Conservation (phyloP, 2,329 filamentous ascomycete genomes). For the Capronia epimyces region DNA sequence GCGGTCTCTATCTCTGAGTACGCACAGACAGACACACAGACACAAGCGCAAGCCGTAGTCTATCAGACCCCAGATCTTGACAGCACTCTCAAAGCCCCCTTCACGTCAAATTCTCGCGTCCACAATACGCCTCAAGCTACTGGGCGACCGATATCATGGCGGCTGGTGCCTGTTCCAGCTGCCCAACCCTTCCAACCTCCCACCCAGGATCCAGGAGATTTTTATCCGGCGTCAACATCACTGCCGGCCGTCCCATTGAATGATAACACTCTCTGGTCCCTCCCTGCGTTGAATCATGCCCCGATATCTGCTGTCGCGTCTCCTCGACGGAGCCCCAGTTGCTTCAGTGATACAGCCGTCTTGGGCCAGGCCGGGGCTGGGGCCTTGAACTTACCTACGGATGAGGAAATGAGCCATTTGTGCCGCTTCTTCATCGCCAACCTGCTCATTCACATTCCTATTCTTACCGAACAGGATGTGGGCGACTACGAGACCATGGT, state of each 20-base stretch:
- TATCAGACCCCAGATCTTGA: neutral
- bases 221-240: neutral
- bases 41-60: neutral
- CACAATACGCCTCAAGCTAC: neutral
- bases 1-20: neutral
- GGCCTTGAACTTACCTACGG: neutral
- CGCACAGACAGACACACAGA: slow-evolving; percentile 3
- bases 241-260: neutral
- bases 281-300: neutral
- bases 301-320: neutral
- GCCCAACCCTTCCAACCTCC: neutral
- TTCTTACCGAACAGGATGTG: slow-evolving; percentile 6
- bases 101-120: neutral
- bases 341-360: neutral
- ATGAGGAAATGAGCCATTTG: slow-evolving; percentile 6
- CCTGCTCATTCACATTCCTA: slow-evolving; percentile 5
- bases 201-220: neutral
- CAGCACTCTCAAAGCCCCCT: neutral
- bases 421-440: slow-evolving; percentile 11
- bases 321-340: neutral
- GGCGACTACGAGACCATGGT: slow-evolving; percentile 5
- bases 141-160: neutral
- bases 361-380: neutral
- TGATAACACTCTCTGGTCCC: neutral
- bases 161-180: neutral